Percentiles rank a stretch among this genome's conserved stretches.
Conservation (phyloP, 257 asterid genomes). For the Fraxinus excelsior region DNA sequence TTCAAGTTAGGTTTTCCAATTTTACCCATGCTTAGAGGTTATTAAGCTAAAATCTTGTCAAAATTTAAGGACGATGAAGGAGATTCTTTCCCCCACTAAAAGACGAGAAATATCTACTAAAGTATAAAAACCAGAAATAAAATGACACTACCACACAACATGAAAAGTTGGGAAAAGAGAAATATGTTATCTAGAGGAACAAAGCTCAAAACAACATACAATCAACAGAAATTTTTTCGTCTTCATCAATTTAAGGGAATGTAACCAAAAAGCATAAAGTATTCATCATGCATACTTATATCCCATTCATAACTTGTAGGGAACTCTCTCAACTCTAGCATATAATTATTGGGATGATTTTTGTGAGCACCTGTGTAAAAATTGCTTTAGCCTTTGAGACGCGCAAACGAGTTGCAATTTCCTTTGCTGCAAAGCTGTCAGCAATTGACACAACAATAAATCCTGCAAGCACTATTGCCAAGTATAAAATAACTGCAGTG, state of each 20-base stretch:
- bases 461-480: slow-evolving; percentile 85
- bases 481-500: slow-evolving; percentile 78
- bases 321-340: slow-evolving; percentile 1
- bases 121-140: not conserved
- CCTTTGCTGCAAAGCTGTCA: slow-evolving; percentile 93
- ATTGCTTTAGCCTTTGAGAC: slow-evolving; percentile 76
- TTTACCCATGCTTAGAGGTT: not conserved
- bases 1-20: not conserved
- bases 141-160: not conserved
- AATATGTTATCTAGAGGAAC: too few relatives aligned
- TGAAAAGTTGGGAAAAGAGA: too few relatives aligned
- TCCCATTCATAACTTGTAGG: not conserved
- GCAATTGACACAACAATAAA: slow-evolving; percentile 84
- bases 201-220: too few relatives aligned
- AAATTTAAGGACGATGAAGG: not conserved
- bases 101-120: not conserved
- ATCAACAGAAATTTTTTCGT: too few relatives aligned
- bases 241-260: too few relatives aligned
- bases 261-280: not conserved
- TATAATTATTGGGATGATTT: not conserved
- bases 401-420: slow-evolving; percentile 78
- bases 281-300: not conserved
- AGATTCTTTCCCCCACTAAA: not conserved
- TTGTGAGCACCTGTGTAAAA: slow-evolving; percentile 74
- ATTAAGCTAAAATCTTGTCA: not conserved